Percentiles rank a stretch among this genome's conserved stretches.
Evolutionary conservation across 257 asterid genomes (phyloP).

Genomic region (Plantago major): DNA sequence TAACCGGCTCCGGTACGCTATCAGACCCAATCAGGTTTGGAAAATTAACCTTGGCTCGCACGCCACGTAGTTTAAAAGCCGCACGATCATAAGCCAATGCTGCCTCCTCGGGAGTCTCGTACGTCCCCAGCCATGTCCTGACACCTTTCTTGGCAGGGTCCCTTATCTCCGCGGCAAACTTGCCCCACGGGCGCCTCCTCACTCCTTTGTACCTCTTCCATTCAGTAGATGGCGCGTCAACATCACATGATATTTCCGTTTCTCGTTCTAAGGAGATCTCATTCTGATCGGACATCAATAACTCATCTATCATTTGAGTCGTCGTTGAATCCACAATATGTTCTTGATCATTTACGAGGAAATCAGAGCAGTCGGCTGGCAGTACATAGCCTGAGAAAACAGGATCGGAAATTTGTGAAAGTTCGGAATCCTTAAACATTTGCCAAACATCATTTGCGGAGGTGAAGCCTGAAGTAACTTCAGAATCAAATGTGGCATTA

Average conservation of each 20-base stretch:
- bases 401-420: too few species aligned
- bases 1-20: constrained; percentile 15
- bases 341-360: neutral
- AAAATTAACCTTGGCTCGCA: constrained; percentile 28
- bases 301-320: constrained; percentile 8
- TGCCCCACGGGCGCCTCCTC: constrained; percentile 56
- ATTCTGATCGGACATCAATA: constrained; percentile 1
- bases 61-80: constrained; percentile 26
- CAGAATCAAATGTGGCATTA: too few species aligned
- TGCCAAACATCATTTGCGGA: too few species aligned
- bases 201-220: constrained; percentile 48
- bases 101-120: constrained; percentile 54
- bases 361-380: neutral
- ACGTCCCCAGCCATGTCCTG: constrained; percentile 36
- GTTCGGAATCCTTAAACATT: neutral
- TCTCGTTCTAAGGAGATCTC: neutral
- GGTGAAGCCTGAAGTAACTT: too few species aligned
- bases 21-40: constrained; percentile 42
- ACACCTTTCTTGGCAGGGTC: constrained; percentile 36
- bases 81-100: constrained; percentile 50
- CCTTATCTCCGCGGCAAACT: constrained; percentile 51
- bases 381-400: neutral
- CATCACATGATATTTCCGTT: neutral
- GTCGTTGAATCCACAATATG: neutral
- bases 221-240: constrained; percentile 16